Conservation (phyloP, 345 rosid genomes). For the Pelargonium nanum region DNA sequence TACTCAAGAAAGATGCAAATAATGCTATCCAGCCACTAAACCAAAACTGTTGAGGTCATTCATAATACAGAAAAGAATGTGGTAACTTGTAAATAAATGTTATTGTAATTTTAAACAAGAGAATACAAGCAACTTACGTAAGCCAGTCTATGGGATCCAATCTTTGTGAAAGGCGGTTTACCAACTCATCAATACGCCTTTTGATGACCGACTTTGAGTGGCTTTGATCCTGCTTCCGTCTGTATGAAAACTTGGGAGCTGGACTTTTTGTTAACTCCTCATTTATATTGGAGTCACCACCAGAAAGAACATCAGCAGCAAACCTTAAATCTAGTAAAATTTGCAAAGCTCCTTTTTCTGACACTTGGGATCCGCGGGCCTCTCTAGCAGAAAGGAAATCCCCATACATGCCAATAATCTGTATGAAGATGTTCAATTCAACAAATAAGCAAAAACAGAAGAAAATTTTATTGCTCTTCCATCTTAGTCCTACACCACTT, state of each 20-base stretch:
- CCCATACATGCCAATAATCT: conserved; percentile 67
- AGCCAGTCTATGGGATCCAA: conserved; percentile 99
- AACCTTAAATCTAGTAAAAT: conserved; percentile 80
- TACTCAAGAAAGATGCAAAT: no score
- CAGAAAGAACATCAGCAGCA: conserved; percentile 75
- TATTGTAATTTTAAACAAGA: neutral
- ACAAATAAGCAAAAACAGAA: neutral
- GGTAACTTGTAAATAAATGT: neutral
- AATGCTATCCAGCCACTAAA: no score
- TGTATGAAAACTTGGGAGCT: conserved; percentile 42
- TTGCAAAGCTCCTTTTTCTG: conserved; percentile 93
- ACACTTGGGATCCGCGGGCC: conserved; percentile 49
- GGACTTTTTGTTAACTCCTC: conserved; percentile 44
- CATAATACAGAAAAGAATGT: no score
- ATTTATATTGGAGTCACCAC: conserved; percentile 41
- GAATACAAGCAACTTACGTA: conserved; percentile 49
- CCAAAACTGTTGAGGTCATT: no score
- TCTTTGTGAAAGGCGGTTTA: conserved; percentile 49
- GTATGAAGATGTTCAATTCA: conserved; percentile 20
- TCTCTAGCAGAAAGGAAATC: conserved; percentile 62
- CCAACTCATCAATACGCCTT: conserved; percentile 52
- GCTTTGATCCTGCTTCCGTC: conserved; percentile 58
- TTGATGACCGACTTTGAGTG: conserved; percentile 36
- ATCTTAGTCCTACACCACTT: conserved; percentile 6
- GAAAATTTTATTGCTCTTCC: conserved; percentile 6